Evolutionary conservation across 768 basidiomycete species (phyloP).

Genomic region (Leccinum truebloodii): DNA sequence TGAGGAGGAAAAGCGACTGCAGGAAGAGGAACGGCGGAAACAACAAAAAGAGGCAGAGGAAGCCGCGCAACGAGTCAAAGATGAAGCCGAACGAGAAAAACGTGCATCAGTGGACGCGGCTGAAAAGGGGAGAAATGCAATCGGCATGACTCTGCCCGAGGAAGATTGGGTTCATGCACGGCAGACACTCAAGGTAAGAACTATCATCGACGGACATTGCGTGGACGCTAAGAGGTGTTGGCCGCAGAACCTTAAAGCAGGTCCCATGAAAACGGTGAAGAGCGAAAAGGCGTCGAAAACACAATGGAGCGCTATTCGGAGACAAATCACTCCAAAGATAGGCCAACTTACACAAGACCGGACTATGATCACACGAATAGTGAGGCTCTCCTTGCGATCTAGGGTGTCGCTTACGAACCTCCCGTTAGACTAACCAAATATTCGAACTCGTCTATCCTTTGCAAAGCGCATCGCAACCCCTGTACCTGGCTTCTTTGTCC

Average conservation of each 20-base stretch:
- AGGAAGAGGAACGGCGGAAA: conserved; percentile 44
- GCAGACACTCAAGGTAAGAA: conserved; percentile 50
- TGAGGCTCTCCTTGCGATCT: conserved; percentile 38
- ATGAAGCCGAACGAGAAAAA: conserved; percentile 37
- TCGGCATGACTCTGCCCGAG: conserved; percentile 55
- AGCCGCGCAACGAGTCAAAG: conserved; percentile 32
- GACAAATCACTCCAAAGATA: conserved; percentile 83
- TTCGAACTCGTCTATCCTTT: conserved; percentile 41
- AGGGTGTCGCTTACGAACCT: conserved; percentile 12
- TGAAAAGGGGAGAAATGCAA: conserved; percentile 38
- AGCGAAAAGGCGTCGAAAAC: conserved; percentile 51
- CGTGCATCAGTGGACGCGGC: conserved; percentile 40
- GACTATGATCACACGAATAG: conserved; percentile 61
- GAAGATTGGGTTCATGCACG: conserved; percentile 69
- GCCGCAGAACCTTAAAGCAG: conserved; percentile 59
- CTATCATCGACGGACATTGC: conserved; percentile 15
- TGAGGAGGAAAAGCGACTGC: conserved; percentile 44
- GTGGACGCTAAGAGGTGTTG: conserved; percentile 23
- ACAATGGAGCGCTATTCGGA: conserved; percentile 65
- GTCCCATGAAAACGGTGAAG: conserved; percentile 67
- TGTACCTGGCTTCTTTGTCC: conserved; percentile 79
- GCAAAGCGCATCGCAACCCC: conserved; percentile 29
- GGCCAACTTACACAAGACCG: conserved; percentile 82
- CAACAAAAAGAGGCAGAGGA: conserved; percentile 35
- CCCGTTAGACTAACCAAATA: conserved; percentile 41